Evolutionary conservation across 805 yeast species (phyloP), one percentile per base, ranked within the genome.

Genomic region (Debaryomyces hansenii): DNA sequence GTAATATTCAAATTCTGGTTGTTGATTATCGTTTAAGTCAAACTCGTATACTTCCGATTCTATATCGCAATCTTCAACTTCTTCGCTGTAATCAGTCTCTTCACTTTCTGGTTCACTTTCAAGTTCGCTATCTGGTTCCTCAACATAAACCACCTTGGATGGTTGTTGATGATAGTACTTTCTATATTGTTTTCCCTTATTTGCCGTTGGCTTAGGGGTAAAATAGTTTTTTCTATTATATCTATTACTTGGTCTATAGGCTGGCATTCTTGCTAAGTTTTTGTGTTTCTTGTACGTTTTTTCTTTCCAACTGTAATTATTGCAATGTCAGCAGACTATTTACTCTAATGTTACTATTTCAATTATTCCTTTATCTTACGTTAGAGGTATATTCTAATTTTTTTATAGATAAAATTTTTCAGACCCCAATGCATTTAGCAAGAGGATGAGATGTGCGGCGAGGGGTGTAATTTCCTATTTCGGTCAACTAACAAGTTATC

Each of bases 61-160:
- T 15, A 49, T 44, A 21, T 47, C 54, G 15, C 45, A 47, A n/a
- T 44, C 47, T 20, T 44, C 15, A 15, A 27, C 42, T 18, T 44
- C 45, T 12, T 43, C 42, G 28, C 36, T 28, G 10, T 37, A 41
- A 6, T 45, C 49, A 12, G 14, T n/a, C 31, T 56, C 60, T 9
- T 41, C 44, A n/a, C 15, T 20, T 29, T 43, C 42, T 15, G 39
- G 48, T 35, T 51, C 53, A 20, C 48, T 49, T 40, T 63, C 71
- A 14, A 60, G 59, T 32, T 67, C 73, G 42, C 69, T 63, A 39
- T 63, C 69, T 27, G 78, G 77, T 54, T 72, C 78, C 60, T 72
- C 78, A 29, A 72, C 72, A 47, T 58, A 71, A n/a, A 69, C 75
- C 36, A 55, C 58, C 29, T 62, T 59, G 8, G 66, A 54, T 9